phyloP scores from a whole-genome alignment of 257 asterid species.

The Eustoma russellianum region DNA sequence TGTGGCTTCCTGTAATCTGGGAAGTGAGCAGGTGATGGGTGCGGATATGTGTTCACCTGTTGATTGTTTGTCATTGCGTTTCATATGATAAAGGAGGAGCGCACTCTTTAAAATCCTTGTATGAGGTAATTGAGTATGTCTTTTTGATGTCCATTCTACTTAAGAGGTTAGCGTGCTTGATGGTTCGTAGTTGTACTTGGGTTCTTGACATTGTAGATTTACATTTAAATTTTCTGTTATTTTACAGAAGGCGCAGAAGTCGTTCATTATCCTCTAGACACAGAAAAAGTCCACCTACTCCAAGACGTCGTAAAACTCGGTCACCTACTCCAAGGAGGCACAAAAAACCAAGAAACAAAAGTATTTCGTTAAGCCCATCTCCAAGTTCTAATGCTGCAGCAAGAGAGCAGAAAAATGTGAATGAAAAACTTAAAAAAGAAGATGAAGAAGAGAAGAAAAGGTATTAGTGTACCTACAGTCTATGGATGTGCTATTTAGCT shows the following conservation, averaged over 20 bases:
- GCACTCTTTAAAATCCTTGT: slow-evolving; percentile 74
- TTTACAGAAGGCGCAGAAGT: slow-evolving; percentile 77
- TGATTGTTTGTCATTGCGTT: slow-evolving; percentile 88
- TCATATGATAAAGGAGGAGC: slow-evolving; percentile 93
- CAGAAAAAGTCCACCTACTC: slow-evolving; percentile 59
- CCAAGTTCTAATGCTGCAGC: slow-evolving; percentile 32
- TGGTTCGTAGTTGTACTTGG: slow-evolving; percentile 20
- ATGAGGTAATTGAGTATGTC: slow-evolving; percentile 90
- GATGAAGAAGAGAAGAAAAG: slow-evolving; percentile 89
- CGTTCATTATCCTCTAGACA: slow-evolving; percentile 62
- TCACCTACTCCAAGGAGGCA: slow-evolving; percentile 57
- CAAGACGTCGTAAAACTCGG: slow-evolving; percentile 67
- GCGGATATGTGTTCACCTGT: slow-evolving; percentile 78
- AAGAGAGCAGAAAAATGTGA: slow-evolving; percentile 62
- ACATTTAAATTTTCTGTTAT: slow-evolving; percentile 43
- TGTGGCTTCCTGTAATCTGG: slow-evolving; percentile 60
- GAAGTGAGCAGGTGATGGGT: slow-evolving; percentile 86
- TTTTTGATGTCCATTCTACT: slow-evolving; percentile 21
- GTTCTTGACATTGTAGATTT: slow-evolving; percentile 18
- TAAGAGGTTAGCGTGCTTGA: slow-evolving; percentile 35
- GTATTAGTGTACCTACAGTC: slow-evolving; percentile 30
- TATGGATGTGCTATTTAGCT: slow-evolving; percentile 5
- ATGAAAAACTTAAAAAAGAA: slow-evolving; percentile 55
- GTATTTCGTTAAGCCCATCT: slow-evolving; percentile 47
- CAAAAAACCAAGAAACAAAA: slow-evolving; percentile 57